Evolutionary conservation across 176 grass and related monocot species (phyloP), one percentile per base, ranked within the genome.

Genomic region (Bromus sterilis): DNA sequence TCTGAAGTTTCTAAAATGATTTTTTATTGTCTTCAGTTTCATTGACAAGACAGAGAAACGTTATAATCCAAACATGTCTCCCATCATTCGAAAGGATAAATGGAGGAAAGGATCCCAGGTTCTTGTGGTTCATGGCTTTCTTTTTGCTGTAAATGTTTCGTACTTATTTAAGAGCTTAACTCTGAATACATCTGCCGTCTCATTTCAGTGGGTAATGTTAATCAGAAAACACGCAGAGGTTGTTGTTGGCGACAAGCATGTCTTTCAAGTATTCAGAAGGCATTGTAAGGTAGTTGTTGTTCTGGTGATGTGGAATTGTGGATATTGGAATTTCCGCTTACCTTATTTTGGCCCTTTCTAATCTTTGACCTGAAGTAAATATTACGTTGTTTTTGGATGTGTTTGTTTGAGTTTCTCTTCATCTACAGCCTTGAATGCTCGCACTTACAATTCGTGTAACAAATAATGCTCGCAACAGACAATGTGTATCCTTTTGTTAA

Each of bases 61-160:
- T 10, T 99, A 95, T 39, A 95, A 91, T 81, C 77, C 77, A 71
- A 91, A 91, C 33, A 99, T 99, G 96, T 89, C 80, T 77, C 89
- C 90, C 49, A 25, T 74, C 51, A 99, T 99, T 88, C 91, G 66
- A 29, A 90, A 91, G 76, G 79, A 91, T 46, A 93, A 89, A 95
- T 99, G 96, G 96, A 95, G 93, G 77, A 99, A 99, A 85, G 96
- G 96, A 80, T 99, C 96, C 23, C 96, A 99, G 96, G 96, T 99
- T 75, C 36, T 79, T 87, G 37, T 70, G 33, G 5, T 73, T 89
- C 46, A 76, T 34, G 32, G 9, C 37, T 61, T 82, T 59, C 12
- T 20, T 74, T 41, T 84, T 84, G 18, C 15, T 79, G 42, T 34
- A 78, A 9, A 65, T 80, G 31, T 73, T 71, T 82, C 13, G 58